phyloP scores from a whole-genome alignment of 441 rosid genomes.

The Codiaeum variegatum region DNA sequence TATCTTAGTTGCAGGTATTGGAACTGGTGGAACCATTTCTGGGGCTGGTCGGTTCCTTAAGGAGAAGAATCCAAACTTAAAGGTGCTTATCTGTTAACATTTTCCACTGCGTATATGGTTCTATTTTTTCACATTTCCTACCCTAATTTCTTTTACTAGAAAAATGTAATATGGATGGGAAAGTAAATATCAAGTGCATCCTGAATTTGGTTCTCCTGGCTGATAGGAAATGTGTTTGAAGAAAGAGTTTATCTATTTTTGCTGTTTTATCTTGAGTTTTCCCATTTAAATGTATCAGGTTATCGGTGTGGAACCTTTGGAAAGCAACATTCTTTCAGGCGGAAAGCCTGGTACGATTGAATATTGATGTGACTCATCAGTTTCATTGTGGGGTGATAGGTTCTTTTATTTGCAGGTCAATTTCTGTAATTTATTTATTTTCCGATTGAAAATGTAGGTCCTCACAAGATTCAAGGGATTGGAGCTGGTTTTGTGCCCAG shows the following conservation, averaged over 20 bases:
- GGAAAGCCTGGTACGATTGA: conserved; percentile 85
- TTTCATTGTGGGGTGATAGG: conserved; percentile 10
- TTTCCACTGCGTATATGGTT: not conserved
- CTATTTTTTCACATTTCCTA: not conserved
- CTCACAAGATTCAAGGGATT: conserved; percentile 98
- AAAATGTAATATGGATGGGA: conserved; percentile 9
- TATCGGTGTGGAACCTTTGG: conserved; percentile 85
- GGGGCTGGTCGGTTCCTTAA: conserved; percentile 81
- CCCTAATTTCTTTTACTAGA: conserved; percentile 6
- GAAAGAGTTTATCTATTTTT: conserved; percentile 11
- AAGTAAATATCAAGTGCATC: conserved; percentile 11
- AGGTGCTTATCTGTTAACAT: conserved; percentile 41
- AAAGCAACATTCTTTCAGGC: conserved; percentile 90
- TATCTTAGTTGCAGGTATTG: conserved; percentile 85
- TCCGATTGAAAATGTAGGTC: conserved; percentile 50
- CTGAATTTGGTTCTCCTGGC: conserved; percentile 7
- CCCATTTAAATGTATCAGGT: conserved; percentile 47
- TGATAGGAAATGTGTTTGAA: conserved; percentile 12
- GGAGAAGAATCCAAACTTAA: conserved; percentile 75
- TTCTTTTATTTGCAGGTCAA: conserved; percentile 13
- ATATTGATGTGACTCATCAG: conserved; percentile 6
- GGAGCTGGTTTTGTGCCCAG: conserved; percentile 96
- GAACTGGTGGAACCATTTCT: conserved; percentile 93
- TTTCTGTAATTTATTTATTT: not conserved
- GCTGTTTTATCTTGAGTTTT: not conserved